A percentile compares a stretch with the other conserved stretches of the same genome.
phyloP scores from a whole-genome alignment of 441 rosid genomes.

The Eutrema salsugineum region DNA sequence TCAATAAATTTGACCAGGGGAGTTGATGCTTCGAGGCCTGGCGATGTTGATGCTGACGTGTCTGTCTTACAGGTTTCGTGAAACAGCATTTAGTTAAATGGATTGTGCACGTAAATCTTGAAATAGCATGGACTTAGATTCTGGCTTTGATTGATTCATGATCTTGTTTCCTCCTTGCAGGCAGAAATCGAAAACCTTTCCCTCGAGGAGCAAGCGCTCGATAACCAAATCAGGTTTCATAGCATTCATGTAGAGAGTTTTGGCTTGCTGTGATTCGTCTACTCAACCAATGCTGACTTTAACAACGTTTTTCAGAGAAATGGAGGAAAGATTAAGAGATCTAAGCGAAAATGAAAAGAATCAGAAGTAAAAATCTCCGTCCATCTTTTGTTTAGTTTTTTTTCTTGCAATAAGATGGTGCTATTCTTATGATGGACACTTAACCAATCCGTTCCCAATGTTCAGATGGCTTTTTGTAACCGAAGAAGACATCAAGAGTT shows the following conservation, averaged over 20 bases:
- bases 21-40: conserved; percentile 57
- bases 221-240: conserved; percentile 75
- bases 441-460: conserved; percentile 24
- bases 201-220: conserved; percentile 63
- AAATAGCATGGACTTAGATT: not conserved
- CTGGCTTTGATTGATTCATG: conserved; percentile 14
- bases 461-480: conserved; percentile 91
- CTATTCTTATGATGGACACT: conserved; percentile 7
- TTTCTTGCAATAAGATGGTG: conserved; percentile 4
- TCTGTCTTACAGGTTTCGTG: conserved; percentile 60
- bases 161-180: conserved; percentile 43
- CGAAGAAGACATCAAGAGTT: conserved; percentile 86
- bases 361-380: conserved; percentile 51
- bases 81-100: not conserved
- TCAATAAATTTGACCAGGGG: conserved; percentile 62
- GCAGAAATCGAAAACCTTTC: conserved; percentile 70
- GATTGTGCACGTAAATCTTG: not conserved
- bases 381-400: conserved; percentile 12
- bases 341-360: conserved; percentile 79
- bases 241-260: conserved; percentile 25
- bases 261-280: conserved; percentile 17
- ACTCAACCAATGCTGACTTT: conserved; percentile 35
- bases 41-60: conserved; percentile 51
- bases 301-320: conserved; percentile 51
- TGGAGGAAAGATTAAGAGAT: conserved; percentile 69